phyloP scores from a whole-genome alignment of 495 filamentous ascomycete genomes.

The Aspergillus bertholletiae region DNA sequence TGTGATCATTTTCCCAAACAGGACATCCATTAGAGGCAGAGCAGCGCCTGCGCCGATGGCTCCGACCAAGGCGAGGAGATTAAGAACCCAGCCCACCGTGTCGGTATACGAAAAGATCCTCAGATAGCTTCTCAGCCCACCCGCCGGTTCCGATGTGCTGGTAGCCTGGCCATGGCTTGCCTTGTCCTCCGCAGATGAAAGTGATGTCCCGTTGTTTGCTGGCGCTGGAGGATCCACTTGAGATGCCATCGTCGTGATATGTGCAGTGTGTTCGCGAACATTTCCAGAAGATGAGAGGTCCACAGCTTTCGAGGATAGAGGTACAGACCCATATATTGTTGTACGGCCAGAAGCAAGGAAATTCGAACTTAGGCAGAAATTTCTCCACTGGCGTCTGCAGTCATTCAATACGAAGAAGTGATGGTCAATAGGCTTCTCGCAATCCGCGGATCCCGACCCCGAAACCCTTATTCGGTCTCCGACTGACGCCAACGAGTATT shows the following conservation, averaged over 20 bases:
- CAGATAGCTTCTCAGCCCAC: background rate
- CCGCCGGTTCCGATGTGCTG: background rate
- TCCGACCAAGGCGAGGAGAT: conserved; percentile 2
- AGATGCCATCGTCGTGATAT: background rate
- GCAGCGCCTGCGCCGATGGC: conserved; percentile 3
- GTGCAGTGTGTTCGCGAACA: background rate
- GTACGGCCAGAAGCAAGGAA: background rate
- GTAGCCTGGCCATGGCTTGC: background rate
- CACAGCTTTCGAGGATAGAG: no score
- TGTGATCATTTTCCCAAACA: conserved; percentile 3
- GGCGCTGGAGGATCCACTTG: background rate
- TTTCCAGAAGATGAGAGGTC: no score
- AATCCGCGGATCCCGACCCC: background rate
- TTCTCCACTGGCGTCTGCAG: background rate
- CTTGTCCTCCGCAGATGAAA: background rate
- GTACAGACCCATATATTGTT: no score
- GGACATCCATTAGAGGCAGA: conserved; percentile 3
- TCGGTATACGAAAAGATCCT: conserved; percentile 6
- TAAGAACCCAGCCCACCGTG: conserved; percentile 1
- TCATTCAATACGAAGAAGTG: background rate
- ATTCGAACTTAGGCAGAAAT: no score
- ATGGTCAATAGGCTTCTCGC: conserved; percentile 13
- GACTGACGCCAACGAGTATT: no score
- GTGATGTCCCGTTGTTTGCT: background rate
- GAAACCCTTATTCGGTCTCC: no score